Evolutionary conservation across 495 filamentous ascomycete species (phyloP), one percentile per base, ranked within the genome.

Genomic region (Penicillium robsamsonii): DNA sequence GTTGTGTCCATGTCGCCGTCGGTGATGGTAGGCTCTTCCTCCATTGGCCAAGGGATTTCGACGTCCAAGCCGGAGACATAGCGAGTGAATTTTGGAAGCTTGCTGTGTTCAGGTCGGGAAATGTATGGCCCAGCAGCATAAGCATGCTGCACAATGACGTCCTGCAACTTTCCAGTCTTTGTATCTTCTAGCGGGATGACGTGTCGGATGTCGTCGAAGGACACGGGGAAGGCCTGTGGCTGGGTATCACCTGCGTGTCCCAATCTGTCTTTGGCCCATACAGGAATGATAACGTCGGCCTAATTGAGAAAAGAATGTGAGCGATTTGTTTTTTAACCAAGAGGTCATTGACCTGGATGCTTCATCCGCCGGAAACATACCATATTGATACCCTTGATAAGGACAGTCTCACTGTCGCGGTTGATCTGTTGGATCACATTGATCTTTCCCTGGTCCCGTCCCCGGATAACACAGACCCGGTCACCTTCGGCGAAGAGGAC

Each of bases 381-480:
- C 80, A 79, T 74, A 65, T 89, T 89, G 53, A 89, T 43, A 33
- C 84, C 83, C 58, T 83, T 77, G 25, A 96, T 73, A 3, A 66
- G 67, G 30, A 93, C 75, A 43, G 77, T 79, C 61, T 86, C 84
- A 38, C 62, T 78, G 2, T 79, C 72, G 18, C 64, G 65, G 55
- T 87, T 74, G 35, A 96, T 76, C n/a, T 69, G 60, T 45, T 52
- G 64, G 29, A 97, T 82, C 30, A 72, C 73, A 27, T 86, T 87
- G 74, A 98, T 96, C 71, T 86, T 87, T 55, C 91, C 90, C 75
- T 85, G 87, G 58, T 92, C 88, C 55, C 76, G 76, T 20, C 92
- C 91, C 47, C 86, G 84, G 44, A 87, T 73, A 31, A 96, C 68
- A 35, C 91, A 89, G 30, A 96, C 89, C 51, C 92, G 79, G 64